phyloP scores from a whole-genome alignment of 768 basidiomycete species.

The Trametes maxima region DNA sequence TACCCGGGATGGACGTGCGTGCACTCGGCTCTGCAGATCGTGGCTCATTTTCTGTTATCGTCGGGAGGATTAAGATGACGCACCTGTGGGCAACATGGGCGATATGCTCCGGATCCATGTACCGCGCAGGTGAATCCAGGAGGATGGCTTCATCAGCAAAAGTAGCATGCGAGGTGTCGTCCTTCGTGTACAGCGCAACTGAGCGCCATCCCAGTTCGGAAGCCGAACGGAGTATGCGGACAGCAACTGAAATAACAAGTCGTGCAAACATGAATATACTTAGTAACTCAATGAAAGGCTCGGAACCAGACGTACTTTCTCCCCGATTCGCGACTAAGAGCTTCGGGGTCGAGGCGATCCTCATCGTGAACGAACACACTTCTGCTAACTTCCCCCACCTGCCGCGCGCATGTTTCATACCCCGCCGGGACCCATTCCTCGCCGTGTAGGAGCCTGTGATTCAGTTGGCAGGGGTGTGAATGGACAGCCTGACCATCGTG shows the following conservation, averaged over 20 bases:
- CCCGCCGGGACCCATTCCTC: no score
- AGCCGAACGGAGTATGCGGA: slow-evolving; percentile 35
- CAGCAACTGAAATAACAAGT: slow-evolving; percentile 26
- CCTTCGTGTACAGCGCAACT: slow-evolving; percentile 34
- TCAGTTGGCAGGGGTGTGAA: not conserved
- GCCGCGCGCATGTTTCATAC: no score
- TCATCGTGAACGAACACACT: not conserved
- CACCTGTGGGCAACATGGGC: slow-evolving; percentile 20
- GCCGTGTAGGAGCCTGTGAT: slow-evolving; percentile 4
- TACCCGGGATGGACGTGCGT: slow-evolving; percentile 37
- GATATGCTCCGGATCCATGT: slow-evolving; percentile 27
- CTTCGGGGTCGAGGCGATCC: not conserved
- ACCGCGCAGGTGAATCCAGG: slow-evolving; percentile 22
- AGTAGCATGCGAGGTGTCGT: slow-evolving; percentile 31
- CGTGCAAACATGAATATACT: no score
- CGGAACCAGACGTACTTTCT: slow-evolving; percentile 32
- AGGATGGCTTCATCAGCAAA: slow-evolving; percentile 29
- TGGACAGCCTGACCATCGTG: slow-evolving; percentile 6
- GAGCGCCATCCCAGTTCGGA: slow-evolving; percentile 32
- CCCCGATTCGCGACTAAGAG: slow-evolving; percentile 40
- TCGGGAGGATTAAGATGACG: not conserved
- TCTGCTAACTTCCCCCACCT: not conserved
- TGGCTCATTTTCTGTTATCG: not conserved
- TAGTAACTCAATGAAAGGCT: no score
- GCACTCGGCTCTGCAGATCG: slow-evolving; percentile 2